A percentile compares a stretch with the other conserved stretches of the same genome.
Evolutionary conservation across 2,329 filamentous ascomycete genomes (phyloP).

Genomic region (Neonectria hederae): DNA sequence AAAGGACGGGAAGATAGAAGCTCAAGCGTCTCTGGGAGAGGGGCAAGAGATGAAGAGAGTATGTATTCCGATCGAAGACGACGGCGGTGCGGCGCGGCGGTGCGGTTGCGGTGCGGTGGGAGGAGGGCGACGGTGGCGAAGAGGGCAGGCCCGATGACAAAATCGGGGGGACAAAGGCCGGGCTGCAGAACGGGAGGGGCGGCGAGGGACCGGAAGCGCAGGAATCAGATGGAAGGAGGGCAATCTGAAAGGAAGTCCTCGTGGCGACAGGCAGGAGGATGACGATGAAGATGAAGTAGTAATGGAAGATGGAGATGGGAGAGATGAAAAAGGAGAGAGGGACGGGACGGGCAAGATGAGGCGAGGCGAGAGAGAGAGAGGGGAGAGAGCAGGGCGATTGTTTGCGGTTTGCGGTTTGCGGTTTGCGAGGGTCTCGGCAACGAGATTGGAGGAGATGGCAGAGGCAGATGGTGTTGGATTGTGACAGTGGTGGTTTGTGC

Average conservation of each 20-base stretch:
- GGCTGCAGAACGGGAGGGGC: slow-evolving; percentile 33
- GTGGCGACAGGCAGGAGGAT: slow-evolving; percentile 20
- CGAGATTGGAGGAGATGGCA: background rate
- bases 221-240: slow-evolving; percentile 24
- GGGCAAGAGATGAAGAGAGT: slow-evolving; percentile 26
- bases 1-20: slow-evolving; percentile 19
- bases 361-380: slow-evolving; percentile 14
- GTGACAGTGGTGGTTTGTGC: slow-evolving; percentile 24
- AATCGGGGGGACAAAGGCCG: slow-evolving; percentile 31
- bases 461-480: slow-evolving; percentile 27
- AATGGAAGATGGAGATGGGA: slow-evolving; percentile 19
- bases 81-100: slow-evolving; percentile 7
- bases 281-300: slow-evolving; percentile 25
- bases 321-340: slow-evolving; percentile 17
- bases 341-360: slow-evolving; percentile 11
- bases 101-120: slow-evolving; percentile 1
- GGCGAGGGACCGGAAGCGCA: slow-evolving; percentile 30
- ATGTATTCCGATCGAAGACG: slow-evolving; percentile 28
- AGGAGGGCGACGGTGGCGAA: slow-evolving; percentile 3
- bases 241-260: slow-evolving; percentile 27
- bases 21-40: slow-evolving; percentile 13
- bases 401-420: background rate
- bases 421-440: slow-evolving; percentile 4
- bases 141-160: slow-evolving; percentile 29
- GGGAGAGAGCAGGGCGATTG: slow-evolving; percentile 31